These are phyloP conservation scores for Cercophora samala DNA, from an alignment of 495 filamentous ascomycete species.

Conservation along the genomic window DNA sequence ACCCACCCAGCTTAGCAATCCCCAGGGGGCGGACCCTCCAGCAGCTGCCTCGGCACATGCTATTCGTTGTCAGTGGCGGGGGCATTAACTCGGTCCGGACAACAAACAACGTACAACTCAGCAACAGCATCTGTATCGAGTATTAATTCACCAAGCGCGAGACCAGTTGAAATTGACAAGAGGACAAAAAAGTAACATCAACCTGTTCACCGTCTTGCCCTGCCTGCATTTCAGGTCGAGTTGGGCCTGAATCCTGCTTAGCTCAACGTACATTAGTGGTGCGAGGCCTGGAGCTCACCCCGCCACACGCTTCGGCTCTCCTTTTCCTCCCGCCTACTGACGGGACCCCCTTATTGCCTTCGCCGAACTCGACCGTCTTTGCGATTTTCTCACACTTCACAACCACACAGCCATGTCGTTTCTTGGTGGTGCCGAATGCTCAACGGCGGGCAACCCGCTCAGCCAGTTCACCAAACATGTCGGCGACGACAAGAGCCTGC, in stretches of 20 bases:
- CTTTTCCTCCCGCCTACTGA: neutral
- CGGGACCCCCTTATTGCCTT: neutral
- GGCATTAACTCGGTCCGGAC: neutral
- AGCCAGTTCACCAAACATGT: slow-evolving; percentile 95
- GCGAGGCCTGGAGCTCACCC: neutral
- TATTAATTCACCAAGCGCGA: neutral
- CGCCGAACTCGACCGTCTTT: neutral
- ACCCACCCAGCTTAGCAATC: neutral
- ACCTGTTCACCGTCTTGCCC: neutral
- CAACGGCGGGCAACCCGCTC: slow-evolving; percentile 91
- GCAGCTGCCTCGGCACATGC: neutral
- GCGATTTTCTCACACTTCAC: neutral
- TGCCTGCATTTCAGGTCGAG: neutral
- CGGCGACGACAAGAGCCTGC: slow-evolving; percentile 89
- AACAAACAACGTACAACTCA: neutral
- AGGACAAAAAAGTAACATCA: neutral
- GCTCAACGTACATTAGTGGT: too few relatives aligned
- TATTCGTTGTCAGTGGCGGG: neutral
- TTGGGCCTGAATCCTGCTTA: neutral
- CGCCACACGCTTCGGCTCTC: neutral
- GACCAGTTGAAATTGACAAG: neutral
- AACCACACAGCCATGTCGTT: slow-evolving; percentile 68
- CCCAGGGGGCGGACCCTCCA: neutral
- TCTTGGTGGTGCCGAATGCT: slow-evolving; percentile 92
- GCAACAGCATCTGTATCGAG: neutral